Percentiles rank a stretch among this genome's conserved stretches.
Conservation (phyloP, 768 basidiomycete species). For the Calocybe gangraenosa region DNA sequence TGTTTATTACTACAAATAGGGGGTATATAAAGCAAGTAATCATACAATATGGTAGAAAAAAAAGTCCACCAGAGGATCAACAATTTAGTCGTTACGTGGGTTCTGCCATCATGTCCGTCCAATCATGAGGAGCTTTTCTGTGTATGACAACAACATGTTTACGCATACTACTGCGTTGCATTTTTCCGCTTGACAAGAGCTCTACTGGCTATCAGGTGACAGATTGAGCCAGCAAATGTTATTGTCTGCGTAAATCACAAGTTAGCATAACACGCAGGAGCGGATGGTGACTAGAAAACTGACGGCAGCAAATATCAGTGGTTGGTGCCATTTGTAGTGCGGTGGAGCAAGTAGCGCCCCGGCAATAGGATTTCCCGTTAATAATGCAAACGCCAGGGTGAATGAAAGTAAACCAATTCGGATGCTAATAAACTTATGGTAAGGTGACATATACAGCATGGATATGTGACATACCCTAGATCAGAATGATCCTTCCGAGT, state of each 20-base stretch:
- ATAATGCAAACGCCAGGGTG: constrained; percentile 36
- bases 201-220: constrained; percentile 28
- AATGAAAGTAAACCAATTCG: constrained; percentile 46
- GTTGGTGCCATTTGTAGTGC: constrained; percentile 34
- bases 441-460: not conserved
- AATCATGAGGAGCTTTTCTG: no score
- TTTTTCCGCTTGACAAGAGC: constrained; percentile 25
- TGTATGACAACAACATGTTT: not conserved
- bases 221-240: constrained; percentile 29
- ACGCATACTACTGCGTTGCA: constrained; percentile 15
- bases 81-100: no score
- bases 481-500: constrained; percentile 39
- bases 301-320: constrained; percentile 43
- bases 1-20: not conserved
- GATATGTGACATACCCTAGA: constrained; percentile 32
- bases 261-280: not conserved
- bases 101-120: no score
- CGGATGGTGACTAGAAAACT: constrained; percentile 9
- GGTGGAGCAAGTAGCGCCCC: constrained; percentile 42
- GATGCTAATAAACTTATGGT: constrained; percentile 23
- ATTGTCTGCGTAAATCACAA: constrained; percentile 22
- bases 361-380: constrained; percentile 49
- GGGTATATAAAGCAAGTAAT: not conserved
- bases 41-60: not conserved
- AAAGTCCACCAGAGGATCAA: no score